Conservation (phyloP, 2,329 filamentous ascomycete genomes). For the Fusarium newnesense region DNA sequence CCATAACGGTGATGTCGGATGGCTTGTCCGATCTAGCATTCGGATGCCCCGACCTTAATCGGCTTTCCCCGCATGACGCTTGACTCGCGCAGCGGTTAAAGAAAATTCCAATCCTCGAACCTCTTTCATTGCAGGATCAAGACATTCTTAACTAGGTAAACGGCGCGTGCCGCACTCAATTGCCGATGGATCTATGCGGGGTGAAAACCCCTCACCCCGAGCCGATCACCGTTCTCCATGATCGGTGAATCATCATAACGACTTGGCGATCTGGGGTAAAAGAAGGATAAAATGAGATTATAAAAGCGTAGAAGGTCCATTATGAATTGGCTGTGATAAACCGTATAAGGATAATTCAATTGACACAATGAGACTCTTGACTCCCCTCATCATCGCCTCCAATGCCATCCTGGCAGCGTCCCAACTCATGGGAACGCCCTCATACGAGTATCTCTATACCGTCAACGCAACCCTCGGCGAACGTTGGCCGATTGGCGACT, state of each 20-base stretch:
- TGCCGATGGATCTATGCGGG: slow-evolving; percentile 24
- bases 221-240: background rate
- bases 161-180: slow-evolving; percentile 18
- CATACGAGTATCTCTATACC: slow-evolving; percentile 38
- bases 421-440: slow-evolving; percentile 29
- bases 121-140: background rate
- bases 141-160: background rate
- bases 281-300: background rate
- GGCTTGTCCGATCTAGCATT: background rate
- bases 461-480: slow-evolving; percentile 36
- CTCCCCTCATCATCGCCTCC: background rate
- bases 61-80: background rate
- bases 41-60: background rate
- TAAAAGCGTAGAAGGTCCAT: background rate
- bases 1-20: background rate
- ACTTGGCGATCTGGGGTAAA: slow-evolving; percentile 2
- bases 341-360: background rate
- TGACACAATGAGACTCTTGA: slow-evolving; percentile 24
- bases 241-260: background rate
- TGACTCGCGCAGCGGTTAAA: background rate
- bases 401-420: slow-evolving; percentile 11
- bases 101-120: background rate
- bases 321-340: too few relatives aligned
- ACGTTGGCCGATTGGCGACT: slow-evolving; percentile 38
- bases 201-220: slow-evolving; percentile 17